Conservation (phyloP, 805 yeast species). For the Pichia rugopelliculosa region DNA sequence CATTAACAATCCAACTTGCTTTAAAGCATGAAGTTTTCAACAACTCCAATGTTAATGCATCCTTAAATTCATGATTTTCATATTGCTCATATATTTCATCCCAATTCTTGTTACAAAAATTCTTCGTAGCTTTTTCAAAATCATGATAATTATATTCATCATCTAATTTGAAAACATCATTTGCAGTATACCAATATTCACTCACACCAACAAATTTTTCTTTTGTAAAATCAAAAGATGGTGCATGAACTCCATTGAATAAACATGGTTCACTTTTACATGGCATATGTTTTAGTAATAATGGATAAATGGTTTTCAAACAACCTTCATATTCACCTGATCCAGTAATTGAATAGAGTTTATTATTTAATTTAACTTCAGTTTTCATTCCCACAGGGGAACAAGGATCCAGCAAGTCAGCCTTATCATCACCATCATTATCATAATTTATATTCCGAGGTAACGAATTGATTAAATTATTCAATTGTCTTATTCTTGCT, state of each 20-base stretch:
- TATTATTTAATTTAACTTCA: constrained; percentile 41
- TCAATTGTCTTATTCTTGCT: constrained; percentile 71
- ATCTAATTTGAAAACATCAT: constrained; percentile 81
- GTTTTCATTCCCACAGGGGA: constrained; percentile 56
- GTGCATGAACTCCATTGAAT: constrained; percentile 94
- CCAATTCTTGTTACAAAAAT: constrained; percentile 80
- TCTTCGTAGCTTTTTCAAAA: constrained; percentile 58
- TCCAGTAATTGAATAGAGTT: constrained; percentile 52
- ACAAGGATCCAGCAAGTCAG: constrained; percentile 65
- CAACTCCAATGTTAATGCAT: constrained; percentile 46
- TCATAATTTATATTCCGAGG: constrained; percentile 41
- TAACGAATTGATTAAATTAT: constrained; percentile 39
- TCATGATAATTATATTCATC: constrained; percentile 76
- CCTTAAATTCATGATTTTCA: constrained; percentile 47
- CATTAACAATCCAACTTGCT: constrained; percentile 87
- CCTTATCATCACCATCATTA: constrained; percentile 39
- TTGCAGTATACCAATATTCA: constrained; percentile 96
- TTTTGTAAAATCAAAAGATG: constrained; percentile 66
- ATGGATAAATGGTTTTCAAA: constrained; percentile 61
- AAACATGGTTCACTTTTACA: constrained; percentile 86
- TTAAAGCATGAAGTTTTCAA: constrained; percentile 82
- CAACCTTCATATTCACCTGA: constrained; percentile 76
- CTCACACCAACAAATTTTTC: constrained; percentile 90
- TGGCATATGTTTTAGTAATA: constrained; percentile 69
- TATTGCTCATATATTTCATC: constrained; percentile 38